A percentile compares a stretch with the other conserved stretches of the same genome.
These are phyloP conservation scores for Besnoitia besnoiti DNA, from an alignment of 169 alveolate species.

Conservation along the genomic window DNA sequence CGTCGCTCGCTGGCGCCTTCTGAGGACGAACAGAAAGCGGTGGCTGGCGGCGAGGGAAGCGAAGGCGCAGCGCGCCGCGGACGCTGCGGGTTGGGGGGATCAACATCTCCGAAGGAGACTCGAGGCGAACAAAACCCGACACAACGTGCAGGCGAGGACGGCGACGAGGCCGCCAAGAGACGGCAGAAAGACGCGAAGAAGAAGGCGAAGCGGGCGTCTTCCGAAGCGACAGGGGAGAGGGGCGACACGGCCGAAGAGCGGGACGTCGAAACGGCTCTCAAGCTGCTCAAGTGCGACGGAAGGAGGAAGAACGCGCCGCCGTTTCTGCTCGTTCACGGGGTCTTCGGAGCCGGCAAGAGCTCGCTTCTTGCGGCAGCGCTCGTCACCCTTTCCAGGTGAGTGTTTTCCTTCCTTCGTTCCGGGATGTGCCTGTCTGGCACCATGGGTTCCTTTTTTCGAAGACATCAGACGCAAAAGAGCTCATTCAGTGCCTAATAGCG, in stretches of 20 bases:
- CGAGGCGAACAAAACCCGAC: neutral
- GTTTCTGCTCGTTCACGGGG: conserved; percentile 61
- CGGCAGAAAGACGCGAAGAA: neutral
- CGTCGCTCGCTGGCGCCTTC: no score
- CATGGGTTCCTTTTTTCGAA: no score
- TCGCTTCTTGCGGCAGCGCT: conserved; percentile 60
- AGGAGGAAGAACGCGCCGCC: conserved; percentile 32
- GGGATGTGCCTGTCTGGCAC: no score
- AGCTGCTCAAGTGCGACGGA: neutral
- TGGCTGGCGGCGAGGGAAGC: no score
- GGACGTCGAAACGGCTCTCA: neutral
- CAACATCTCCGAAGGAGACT: neutral
- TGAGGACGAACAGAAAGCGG: no score
- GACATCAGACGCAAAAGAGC: no score
- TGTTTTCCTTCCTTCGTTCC: neutral
- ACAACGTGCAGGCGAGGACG: neutral
- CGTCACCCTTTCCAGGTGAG: conserved; percentile 55
- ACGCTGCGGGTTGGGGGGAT: no score
- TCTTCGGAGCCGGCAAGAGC: conserved; percentile 67
- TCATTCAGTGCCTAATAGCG: no score
- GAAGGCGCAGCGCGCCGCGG: no score
- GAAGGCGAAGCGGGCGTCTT: neutral
- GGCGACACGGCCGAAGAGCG: neutral
- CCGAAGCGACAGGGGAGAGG: neutral
- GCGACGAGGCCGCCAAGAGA: neutral